Conservation (phyloP, 495 filamentous ascomycete genomes). For the Hamigera avellanea region DNA sequence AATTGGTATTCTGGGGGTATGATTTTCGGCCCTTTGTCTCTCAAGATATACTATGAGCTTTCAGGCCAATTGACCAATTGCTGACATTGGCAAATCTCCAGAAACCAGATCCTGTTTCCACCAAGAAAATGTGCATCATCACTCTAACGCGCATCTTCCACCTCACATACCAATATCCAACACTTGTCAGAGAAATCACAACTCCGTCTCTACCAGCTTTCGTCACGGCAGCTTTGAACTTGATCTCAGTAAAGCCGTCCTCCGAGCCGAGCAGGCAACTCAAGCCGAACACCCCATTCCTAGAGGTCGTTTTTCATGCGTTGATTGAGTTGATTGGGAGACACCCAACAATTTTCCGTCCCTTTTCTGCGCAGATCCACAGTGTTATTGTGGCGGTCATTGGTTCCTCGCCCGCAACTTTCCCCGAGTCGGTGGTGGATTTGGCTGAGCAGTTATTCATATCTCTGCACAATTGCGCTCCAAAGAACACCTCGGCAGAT, state of each 20-base stretch:
- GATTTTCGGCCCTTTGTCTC: not conserved
- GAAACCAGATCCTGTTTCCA: constrained; percentile 62
- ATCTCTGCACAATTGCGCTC: constrained; percentile 59
- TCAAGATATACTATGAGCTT: not conserved
- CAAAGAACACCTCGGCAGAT: constrained; percentile 57
- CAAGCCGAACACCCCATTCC: constrained; percentile 30
- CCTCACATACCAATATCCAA: constrained; percentile 67
- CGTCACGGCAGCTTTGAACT: constrained; percentile 57
- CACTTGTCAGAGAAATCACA: constrained; percentile 74
- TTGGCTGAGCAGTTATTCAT: constrained; percentile 50
- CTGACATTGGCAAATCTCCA: constrained; percentile 17
- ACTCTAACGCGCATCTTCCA: constrained; percentile 71
- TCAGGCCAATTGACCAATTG: constrained; percentile 2
- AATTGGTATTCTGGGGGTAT: constrained; percentile 57
- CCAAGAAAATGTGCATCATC: constrained; percentile 62
- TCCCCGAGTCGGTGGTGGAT: constrained; percentile 36
- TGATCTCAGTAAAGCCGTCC: constrained; percentile 38
- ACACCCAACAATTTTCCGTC: constrained; percentile 69
- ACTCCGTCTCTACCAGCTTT: constrained; percentile 71
- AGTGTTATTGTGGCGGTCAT: constrained; percentile 40
- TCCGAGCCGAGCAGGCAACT: constrained; percentile 32
- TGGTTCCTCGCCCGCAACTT: constrained; percentile 18
- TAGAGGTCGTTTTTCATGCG: constrained; percentile 51
- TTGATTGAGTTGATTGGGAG: constrained; percentile 59
- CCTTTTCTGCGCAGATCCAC: constrained; percentile 57